Conservation (phyloP, 1,139 yeast species). For the Pichia sp. region DNA sequence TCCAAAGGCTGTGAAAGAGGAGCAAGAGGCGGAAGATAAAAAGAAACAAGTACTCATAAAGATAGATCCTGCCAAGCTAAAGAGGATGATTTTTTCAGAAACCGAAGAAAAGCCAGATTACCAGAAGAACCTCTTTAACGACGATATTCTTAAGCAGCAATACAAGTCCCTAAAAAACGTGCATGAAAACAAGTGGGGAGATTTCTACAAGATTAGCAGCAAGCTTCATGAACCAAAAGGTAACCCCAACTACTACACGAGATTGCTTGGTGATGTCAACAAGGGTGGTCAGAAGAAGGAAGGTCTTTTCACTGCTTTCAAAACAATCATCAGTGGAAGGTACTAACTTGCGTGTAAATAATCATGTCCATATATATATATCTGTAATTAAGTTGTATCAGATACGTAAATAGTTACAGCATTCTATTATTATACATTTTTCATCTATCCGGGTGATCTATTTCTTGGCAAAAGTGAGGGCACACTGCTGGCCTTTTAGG, state of each 20-base stretch:
- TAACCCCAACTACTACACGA: constrained; percentile 71
- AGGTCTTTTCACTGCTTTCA: constrained; percentile 56
- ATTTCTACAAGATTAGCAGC: constrained; percentile 60
- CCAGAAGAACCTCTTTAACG: constrained; percentile 40
- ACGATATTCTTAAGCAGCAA: constrained; percentile 56
- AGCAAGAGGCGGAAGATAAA: constrained; percentile 31
- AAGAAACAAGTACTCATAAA: constrained; percentile 28
- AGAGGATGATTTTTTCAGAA: constrained; percentile 29
- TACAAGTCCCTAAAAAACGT: constrained; percentile 55
- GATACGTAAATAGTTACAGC: background rate
- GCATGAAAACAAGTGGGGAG: constrained; percentile 57
- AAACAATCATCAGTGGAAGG: constrained; percentile 68
- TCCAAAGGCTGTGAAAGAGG: constrained; percentile 29
- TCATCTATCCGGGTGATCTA: constrained; percentile 19
- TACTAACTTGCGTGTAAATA: constrained; percentile 24
- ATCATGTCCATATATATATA: background rate
- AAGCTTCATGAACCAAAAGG: constrained; percentile 75
- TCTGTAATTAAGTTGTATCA: background rate
- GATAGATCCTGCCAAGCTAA: constrained; percentile 29
- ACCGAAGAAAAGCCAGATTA: constrained; percentile 38
- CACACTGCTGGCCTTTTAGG: constrained; percentile 36
- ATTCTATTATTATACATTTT: background rate
- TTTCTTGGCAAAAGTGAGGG: constrained; percentile 51
- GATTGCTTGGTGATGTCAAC: constrained; percentile 64
- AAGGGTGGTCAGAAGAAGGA: constrained; percentile 66